These are phyloP conservation scores for Colletotrichum sansevieriae DNA, from an alignment of 2,329 filamentous ascomycete genomes.

Conservation along the genomic window DNA sequence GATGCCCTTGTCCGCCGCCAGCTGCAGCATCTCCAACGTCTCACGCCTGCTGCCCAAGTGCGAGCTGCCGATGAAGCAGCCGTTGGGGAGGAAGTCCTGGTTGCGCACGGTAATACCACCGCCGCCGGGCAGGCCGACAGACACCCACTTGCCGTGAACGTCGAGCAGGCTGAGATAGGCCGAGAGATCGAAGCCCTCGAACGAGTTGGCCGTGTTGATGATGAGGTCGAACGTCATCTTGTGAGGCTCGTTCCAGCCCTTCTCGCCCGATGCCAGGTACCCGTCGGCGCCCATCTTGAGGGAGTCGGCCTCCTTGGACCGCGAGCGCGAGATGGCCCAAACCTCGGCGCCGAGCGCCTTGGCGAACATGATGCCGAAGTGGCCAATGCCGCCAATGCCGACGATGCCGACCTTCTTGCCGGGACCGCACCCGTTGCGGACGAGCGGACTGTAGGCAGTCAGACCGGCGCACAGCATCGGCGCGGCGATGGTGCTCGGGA, in stretches of 20 bases:
- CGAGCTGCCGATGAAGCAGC: constrained; percentile 77
- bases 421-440: constrained; percentile 79
- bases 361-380: constrained; percentile 78
- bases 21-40: constrained; percentile 78
- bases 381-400: constrained; percentile 79
- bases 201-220: constrained; percentile 79
- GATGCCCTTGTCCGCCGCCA: constrained; percentile 77
- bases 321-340: constrained; percentile 72
- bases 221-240: constrained; percentile 80
- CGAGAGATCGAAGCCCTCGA: constrained; percentile 74
- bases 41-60: constrained; percentile 79
- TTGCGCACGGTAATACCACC: constrained; percentile 78
- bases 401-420: constrained; percentile 85
- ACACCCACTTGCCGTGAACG: constrained; percentile 84
- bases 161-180: constrained; percentile 85
- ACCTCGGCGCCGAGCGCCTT: constrained; percentile 75
- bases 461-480: constrained; percentile 89
- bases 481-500: constrained; percentile 73
- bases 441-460: constrained; percentile 83
- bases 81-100: constrained; percentile 81
- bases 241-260: constrained; percentile 69
- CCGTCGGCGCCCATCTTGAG: constrained; percentile 71
- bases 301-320: constrained; percentile 71
- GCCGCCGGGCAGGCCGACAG: constrained; percentile 83
- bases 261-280: constrained; percentile 69